Base-by-base conservation (phyloP, 768 basidiomycete genomes). In the Leccinum uliginosum region DNA sequence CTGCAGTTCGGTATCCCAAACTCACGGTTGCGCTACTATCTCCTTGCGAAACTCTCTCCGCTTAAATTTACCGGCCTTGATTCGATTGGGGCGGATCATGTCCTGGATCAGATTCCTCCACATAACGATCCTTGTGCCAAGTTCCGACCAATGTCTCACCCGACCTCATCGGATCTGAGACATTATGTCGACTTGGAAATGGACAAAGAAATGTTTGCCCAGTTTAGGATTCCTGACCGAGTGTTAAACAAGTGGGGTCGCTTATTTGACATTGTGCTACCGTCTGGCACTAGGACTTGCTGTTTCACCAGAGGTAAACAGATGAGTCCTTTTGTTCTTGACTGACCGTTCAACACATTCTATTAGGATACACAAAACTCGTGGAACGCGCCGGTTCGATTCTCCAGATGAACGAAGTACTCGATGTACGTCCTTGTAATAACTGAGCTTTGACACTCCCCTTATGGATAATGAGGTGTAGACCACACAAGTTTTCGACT, bases 1-100 rank as follows among this genome's bases (percentile, higher is more conserved):
- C 70, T 89, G 6, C 89, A 91, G 67, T 89, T 87, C 59, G 83
- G 86, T 17, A 83, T 91, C 15, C 91, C 91, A 8, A 93, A 92
- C 65, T 93, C 91, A 19, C 83, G 90, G 21, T 72, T 89, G 58
- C 80, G 90, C 24, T 92, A 92, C 66, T 92, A 93, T 62, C 75
- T 90, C 19, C 80, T 93, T 1, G 91, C 89, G 10, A 87, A 82
- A 61, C 71, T 71, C 32, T 57, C 60, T 15, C 76, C 82, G 6
- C 63, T 78, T 6, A 24, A 55, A 17, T 85, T 83, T 60, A 50
- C 65, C 6, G 50, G 66, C 34, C 30, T 65, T 65, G 34, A 54
- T 57, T 40, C 47, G 50, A 51, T 43, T 32, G 56, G 60, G 4
- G 59, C 61, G 14, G 61, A 63, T 35, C 54, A 58, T 23, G 58